Base-by-base conservation (phyloP, 768 basidiomycete genomes). In the Suillus placidus region DNA sequence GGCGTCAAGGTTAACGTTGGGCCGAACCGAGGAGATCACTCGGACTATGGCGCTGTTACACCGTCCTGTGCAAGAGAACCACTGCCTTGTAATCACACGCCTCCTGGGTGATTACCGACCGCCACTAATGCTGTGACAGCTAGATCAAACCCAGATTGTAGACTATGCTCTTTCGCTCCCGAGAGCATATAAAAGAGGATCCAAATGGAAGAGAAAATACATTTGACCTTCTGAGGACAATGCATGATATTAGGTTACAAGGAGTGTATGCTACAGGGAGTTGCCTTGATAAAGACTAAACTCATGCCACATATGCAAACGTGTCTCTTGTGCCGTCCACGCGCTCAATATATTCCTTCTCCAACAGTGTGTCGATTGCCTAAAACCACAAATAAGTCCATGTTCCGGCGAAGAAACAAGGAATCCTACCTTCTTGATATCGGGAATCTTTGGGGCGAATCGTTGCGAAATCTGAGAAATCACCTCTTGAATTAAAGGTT, bases 291-390 rank as follows among this genome's bases (percentile, higher is more conserved):
- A 13, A 55, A 55, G 34, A 20, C 58, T 63, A 52, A 23, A 64
- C 62, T 74, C 68, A 80, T 69, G 79, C 78, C 18, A 80, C 77
- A 49, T 79, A 80, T 14, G 76, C 73, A 63, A 78, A 79, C 42
- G 92, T 92, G 78, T 97, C 95, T 73, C 91, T 90, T n/a, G 90
- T 88, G 13, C 90, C 93, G 26, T 95, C 94, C 16, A 94, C 91
- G 37, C 97, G 90, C 74, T 99, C 96, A 71, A 99, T 92, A 77
- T 98, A 99, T 76, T 99, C 97, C 80, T 97, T 97, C 81, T 98
- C 97, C 57, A 98, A 82, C 23, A 99, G 81, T 16, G 88, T 88
- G 74, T 97, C 95, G 66, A 98, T 97, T 4, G 94, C 93, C 91
- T 93, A 14, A n/a, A 43, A 57, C 68, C 72, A 65, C 34, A 26